Conservation (phyloP, 2,329 filamentous ascomycete genomes). For the Xylariales sp. region DNA sequence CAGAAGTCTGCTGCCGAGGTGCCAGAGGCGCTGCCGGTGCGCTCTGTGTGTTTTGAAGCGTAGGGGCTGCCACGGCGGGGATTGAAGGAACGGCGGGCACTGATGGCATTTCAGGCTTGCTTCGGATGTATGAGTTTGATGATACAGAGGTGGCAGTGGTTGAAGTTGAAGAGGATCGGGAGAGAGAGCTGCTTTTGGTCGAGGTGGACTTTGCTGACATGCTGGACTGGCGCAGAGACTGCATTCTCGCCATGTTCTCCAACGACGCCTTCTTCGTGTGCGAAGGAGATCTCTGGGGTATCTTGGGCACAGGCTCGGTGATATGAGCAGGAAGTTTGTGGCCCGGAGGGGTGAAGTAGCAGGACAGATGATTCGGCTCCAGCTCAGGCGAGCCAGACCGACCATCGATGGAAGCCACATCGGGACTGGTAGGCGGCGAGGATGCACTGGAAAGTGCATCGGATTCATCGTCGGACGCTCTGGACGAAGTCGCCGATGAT, state of each 20-base stretch:
- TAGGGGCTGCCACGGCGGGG: conserved; percentile 24
- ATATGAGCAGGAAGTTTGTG: conserved; percentile 38
- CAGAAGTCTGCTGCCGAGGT: conserved; percentile 16
- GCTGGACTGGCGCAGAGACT: conserved; percentile 45
- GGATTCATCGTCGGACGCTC: conserved; percentile 65
- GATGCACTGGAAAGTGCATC: conserved; percentile 57
- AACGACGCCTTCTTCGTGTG: conserved; percentile 83
- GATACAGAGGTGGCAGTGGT: conserved; percentile 47
- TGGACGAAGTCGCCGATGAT: conserved; percentile 45
- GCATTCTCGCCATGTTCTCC: conserved; percentile 65
- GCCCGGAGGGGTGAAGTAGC: conserved; percentile 56
- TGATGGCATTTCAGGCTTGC: conserved; percentile 20
- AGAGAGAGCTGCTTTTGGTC: conserved; percentile 53
- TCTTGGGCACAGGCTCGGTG: conserved; percentile 44
- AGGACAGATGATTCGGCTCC: conserved; percentile 63
- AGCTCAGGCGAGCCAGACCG: conserved; percentile 52
- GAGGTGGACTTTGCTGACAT: conserved; percentile 49
- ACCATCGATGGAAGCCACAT: conserved; percentile 53
- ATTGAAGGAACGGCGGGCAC: conserved; percentile 24
- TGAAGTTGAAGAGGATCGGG: conserved; percentile 53
- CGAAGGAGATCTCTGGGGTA: conserved; percentile 76
- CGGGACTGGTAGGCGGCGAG: conserved; percentile 65
- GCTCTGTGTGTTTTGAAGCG: no score
- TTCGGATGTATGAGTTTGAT: conserved; percentile 23
- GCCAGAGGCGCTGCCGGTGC: conserved; percentile 13